phyloP scores from a whole-genome alignment of 306 rosid species.

The Vigna nakashimae region DNA sequence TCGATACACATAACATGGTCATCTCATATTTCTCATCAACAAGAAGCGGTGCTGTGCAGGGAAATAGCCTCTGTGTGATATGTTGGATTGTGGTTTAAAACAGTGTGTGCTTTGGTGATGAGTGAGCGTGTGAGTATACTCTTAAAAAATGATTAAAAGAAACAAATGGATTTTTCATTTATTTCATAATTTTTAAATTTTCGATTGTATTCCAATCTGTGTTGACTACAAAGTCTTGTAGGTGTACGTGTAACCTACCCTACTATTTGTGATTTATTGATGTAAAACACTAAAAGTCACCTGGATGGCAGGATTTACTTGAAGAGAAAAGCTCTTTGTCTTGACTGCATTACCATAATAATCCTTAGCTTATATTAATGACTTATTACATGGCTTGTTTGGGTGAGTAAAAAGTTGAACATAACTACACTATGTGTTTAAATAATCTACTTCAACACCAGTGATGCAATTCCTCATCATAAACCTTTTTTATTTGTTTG shows the following conservation, averaged over 20 bases:
- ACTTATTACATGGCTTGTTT: neutral
- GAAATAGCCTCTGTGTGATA: neutral
- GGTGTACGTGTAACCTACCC: neutral
- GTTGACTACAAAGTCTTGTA: slow-evolving; percentile 12
- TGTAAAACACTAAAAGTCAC: neutral
- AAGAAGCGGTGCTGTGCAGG: neutral
- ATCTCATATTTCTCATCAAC: neutral
- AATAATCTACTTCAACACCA: too few species aligned
- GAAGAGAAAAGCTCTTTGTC: neutral
- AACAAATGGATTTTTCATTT: neutral
- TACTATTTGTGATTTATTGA: slow-evolving; percentile 11
- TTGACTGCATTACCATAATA: neutral
- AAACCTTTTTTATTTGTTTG: too few species aligned
- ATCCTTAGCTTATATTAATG: neutral
- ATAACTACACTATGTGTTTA: neutral
- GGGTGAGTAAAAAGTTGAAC: neutral
- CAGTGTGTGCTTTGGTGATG: neutral
- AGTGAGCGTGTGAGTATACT: slow-evolving; percentile 3
- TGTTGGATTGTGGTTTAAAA: slow-evolving; percentile 3
- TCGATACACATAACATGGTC: neutral
- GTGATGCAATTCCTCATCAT: too few species aligned
- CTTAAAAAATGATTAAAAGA: neutral
- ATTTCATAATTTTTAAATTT: neutral
- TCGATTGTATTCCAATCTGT: slow-evolving; percentile 13
- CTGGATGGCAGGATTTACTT: neutral